phyloP scores from a whole-genome alignment of 2,329 filamentous ascomycete genomes.

The Leptographium radiaticola region DNA sequence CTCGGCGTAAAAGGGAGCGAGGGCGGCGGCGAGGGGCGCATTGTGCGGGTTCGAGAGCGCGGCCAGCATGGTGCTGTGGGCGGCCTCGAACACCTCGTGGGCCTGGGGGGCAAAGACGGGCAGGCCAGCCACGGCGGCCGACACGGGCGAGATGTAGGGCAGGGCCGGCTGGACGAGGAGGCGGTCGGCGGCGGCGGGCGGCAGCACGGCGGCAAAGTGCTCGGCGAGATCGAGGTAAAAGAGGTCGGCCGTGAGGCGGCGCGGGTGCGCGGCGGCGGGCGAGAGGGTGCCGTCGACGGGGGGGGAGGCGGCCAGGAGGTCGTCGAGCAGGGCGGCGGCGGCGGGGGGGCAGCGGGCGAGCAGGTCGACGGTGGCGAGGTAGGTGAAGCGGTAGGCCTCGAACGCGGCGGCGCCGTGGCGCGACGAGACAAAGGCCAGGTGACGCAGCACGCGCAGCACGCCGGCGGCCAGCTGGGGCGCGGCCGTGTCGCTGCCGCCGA shows the following conservation, averaged over 20 bases:
- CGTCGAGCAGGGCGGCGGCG: conserved; percentile 52
- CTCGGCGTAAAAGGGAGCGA: conserved; percentile 75
- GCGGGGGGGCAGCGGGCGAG: conserved; percentile 57
- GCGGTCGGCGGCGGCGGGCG: conserved; percentile 54
- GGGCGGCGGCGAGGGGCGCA: conserved; percentile 51
- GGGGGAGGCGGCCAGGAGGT: conserved; percentile 37
- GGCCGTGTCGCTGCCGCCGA: conserved; percentile 25
- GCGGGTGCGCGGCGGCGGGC: conserved; percentile 51
- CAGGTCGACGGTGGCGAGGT: conserved; percentile 70
- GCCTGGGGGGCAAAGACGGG: conserved; percentile 31
- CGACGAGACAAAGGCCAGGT: conserved; percentile 70
- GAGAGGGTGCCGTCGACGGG: conserved; percentile 15
- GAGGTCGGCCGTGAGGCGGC: conserved; percentile 53
- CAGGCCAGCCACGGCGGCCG: neutral
- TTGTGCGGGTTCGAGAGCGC: conserved; percentile 72
- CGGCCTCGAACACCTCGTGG: conserved; percentile 66
- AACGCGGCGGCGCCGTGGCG: conserved; percentile 61
- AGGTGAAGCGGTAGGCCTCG: conserved; percentile 74
- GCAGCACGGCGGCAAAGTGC: conserved; percentile 61
- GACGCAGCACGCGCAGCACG: conserved; percentile 59
- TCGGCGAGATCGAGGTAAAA: conserved; percentile 83
- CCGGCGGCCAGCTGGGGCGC: conserved; percentile 52
- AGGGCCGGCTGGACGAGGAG: conserved; percentile 63
- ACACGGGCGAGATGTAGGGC: conserved; percentile 49
- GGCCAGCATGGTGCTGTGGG: conserved; percentile 70